These are phyloP conservation scores for Camellia granthamiana DNA, from an alignment of 148 eudicot genomes.

Conservation along the genomic window DNA sequence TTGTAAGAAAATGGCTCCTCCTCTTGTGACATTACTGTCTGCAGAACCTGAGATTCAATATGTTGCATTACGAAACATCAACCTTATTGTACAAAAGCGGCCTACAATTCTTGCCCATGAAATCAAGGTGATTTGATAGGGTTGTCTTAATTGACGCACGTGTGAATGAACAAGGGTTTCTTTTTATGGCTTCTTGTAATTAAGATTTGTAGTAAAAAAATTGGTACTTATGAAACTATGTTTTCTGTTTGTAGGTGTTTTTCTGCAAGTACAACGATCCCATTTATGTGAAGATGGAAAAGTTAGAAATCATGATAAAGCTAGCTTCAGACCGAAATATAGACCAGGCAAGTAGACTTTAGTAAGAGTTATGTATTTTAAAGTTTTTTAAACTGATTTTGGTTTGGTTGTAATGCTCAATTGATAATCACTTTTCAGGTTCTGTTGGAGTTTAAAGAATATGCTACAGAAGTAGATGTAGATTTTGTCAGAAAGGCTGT, in stretches of 20 bases:
- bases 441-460: constrained; percentile 94
- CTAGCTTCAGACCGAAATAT: constrained; percentile 98
- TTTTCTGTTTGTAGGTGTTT: constrained; percentile 59
- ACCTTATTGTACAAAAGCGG: constrained; percentile 92
- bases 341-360: constrained; percentile 58
- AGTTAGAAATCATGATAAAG: constrained; percentile 97
- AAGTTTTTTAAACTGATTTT: not conserved
- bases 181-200: not conserved
- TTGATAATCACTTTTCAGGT: constrained; percentile 49
- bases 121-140: constrained; percentile 68
- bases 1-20: constrained; percentile 99
- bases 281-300: constrained; percentile 98
- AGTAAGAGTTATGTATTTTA: constrained; percentile 8
- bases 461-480: constrained; percentile 97
- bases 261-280: constrained; percentile 99
- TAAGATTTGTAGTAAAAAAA: not conserved
- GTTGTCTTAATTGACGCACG: not conserved
- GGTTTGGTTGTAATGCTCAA: constrained; percentile 2
- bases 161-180: not conserved
- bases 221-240: not conserved
- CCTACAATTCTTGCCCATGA: constrained; percentile 98
- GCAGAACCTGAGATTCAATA: constrained; percentile 99
- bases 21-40: constrained; percentile 95
- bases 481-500: constrained; percentile 99
- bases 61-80: constrained; percentile 92